Conservation (phyloP, 768 basidiomycete species). For the Suillus clintonianus region DNA sequence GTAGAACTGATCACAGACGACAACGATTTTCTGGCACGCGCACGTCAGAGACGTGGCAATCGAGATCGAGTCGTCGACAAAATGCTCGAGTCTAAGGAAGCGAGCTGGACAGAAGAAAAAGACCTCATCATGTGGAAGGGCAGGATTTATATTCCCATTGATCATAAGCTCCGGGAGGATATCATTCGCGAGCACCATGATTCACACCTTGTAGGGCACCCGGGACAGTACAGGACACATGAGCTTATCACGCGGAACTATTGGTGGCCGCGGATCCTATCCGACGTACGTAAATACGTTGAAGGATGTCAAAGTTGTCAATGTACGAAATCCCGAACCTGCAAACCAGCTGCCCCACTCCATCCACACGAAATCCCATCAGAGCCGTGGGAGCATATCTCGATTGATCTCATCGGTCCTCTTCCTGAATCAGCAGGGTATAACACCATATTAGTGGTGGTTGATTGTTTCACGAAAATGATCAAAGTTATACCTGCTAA, state of each 20-base stretch:
- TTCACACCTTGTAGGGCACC: slow-evolving; percentile 24
- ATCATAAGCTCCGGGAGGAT: slow-evolving; percentile 13
- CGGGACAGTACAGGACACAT: slow-evolving; percentile 23
- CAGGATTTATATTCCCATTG: slow-evolving; percentile 22
- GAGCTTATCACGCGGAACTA: slow-evolving; percentile 22
- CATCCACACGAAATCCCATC: slow-evolving; percentile 16
- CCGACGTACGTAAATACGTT: slow-evolving; percentile 22
- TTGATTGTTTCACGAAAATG: slow-evolving; percentile 16
- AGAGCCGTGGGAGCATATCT: slow-evolving; percentile 11
- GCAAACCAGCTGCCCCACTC: slow-evolving; percentile 7
- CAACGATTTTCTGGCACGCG: no score
- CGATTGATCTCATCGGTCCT: slow-evolving; percentile 11
- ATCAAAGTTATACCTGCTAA: slow-evolving; percentile 16
- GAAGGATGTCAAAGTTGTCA: slow-evolving; percentile 29
- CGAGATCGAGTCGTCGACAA: no score
- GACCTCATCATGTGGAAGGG: slow-evolving; percentile 6
- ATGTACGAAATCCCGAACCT: slow-evolving; percentile 20
- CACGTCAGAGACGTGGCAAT: no score
- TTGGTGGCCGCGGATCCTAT: slow-evolving; percentile 30
- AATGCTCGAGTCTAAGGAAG: no score
- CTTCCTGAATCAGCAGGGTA: slow-evolving; percentile 12
- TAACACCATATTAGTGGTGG: slow-evolving; percentile 12
- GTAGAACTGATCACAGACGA: no score
- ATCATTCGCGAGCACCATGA: slow-evolving; percentile 27
- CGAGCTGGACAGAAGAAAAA: no score